Base-by-base conservation (phyloP, 73 alveolate genomes). In the Tetrahymena elliotti region DNA sequence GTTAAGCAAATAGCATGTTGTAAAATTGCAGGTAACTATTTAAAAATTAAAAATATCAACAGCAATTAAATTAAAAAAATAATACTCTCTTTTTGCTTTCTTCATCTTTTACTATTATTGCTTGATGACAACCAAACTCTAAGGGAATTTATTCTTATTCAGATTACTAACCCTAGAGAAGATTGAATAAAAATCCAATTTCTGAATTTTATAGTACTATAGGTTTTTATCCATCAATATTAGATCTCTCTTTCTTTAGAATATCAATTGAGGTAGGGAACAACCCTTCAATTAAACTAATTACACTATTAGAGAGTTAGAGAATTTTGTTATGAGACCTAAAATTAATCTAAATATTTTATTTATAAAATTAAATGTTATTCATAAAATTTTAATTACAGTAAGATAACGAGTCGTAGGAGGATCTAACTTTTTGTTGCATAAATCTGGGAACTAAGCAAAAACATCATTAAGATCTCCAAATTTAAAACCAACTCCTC, bases 401-500 rank as follows among this genome's bases (percentile, higher is more conserved):
- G 88, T 68, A 31, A 68, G 88, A 9, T 68, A 10, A 31, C 88
- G 88, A 68, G 36, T 24, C 6, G 88, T 68, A 18, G 88, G 88
- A 0, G 33, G 13, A 27, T 68, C 88, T 68, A 68, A 68, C n/a
- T 12, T 8, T 18, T 24, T 68, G 13, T 68, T 36, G n/a, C 16
- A 68, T 35, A 27, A 68, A 31, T 68, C 37, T 18, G 88, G n/a
- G 38, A 68, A 68, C 33, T 68, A 35, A 22, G 88, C 1, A 16
- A 68, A 68, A 24, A 68, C 33, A 68, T 68, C n/a, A 16, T 36
- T 68, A 3, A 68, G 38, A 10, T 68, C 88, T 27, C 88, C 93
- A 93, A 97, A 97, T 94, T 97, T 97, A 92, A 97, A 97, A 33
- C 98, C 98, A 52, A 96, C 97, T 3, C 99, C 99, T 97, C 96